Base-by-base conservation (phyloP, 495 filamentous ascomycete genomes). In the Tuber borchii region DNA sequence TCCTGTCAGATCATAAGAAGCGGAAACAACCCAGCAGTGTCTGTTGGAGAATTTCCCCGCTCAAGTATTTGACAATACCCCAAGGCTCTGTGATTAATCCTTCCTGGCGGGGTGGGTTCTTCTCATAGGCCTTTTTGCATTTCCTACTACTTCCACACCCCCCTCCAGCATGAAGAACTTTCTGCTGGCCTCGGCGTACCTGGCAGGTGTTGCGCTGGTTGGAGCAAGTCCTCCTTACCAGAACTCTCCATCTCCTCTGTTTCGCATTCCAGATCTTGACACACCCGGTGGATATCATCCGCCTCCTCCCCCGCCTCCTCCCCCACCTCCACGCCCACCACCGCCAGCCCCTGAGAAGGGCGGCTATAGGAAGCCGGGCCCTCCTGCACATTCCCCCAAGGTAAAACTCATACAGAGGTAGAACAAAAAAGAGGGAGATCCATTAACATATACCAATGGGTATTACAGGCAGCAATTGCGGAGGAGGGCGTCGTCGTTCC, bases 401-500 rank as follows among this genome's bases (percentile, higher is more conserved):
- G 56, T 65, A 65, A 65, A 34, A 6, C 56, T 12, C 31, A 26
- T 34, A 31, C 12, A 34, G 0, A 34, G 26, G 19, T 31, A 19
- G 16, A 34, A 65, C 10, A 65, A 65, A 17, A 65, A 2, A 31
- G 26, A 31, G 12, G 2, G 56, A 10, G 56, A 1, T 31, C 56
- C 31, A 10, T 34, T 17, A 19, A 65, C 56, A 34, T 31, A 26
- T 65, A 19, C 26, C 12, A 16, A 65, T 6, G 0, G 26, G 26
- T 6, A 31, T 34, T 6, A 8, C 12, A 71, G 39, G 46, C 68
- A 19, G 9, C 71, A 46, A 65, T 79, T 43, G 42, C 71, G 31
- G 20, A 74, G 17, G 48, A 71, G n/a, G 72, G 69, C 45, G 73
- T 76, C 22, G 19, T 43, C 8, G 71, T 69, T 26, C 46, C 72